Conservation (phyloP, 805 yeast genomes). For the Saccharomyces kudriavzevii region DNA sequence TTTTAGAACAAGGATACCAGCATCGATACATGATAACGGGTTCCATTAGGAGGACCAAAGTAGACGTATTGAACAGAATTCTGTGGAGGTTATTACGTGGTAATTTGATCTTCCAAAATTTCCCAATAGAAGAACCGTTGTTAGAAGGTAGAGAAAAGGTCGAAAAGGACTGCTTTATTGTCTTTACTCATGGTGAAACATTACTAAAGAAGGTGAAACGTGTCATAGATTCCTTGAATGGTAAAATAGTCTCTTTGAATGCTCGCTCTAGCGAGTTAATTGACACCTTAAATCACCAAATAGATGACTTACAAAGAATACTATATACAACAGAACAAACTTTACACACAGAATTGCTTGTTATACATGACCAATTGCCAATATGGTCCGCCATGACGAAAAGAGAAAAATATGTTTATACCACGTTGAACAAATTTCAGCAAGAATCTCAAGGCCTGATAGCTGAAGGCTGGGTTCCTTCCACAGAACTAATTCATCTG, state of each 20-base stretch:
- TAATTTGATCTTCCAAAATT: slow-evolving; percentile 69
- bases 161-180: slow-evolving; percentile 68
- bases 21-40: slow-evolving; percentile 47
- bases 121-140: slow-evolving; percentile 62
- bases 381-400: slow-evolving; percentile 63
- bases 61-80: slow-evolving; percentile 67
- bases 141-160: slow-evolving; percentile 44
- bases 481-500: slow-evolving; percentile 60
- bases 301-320: slow-evolving; percentile 53
- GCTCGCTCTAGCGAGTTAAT: slow-evolving; percentile 37
- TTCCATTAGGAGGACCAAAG: slow-evolving; percentile 64
- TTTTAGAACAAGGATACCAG: slow-evolving; percentile 34
- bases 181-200: slow-evolving; percentile 84
- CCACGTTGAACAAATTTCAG: slow-evolving; percentile 67
- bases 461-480: slow-evolving; percentile 97
- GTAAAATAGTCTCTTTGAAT: slow-evolving; percentile 42
- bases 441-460: slow-evolving; percentile 79
- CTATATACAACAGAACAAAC: slow-evolving; percentile 59
- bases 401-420: slow-evolving; percentile 77
- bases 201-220: slow-evolving; percentile 65
- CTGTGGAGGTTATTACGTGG: slow-evolving; percentile 92
- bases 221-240: slow-evolving; percentile 86
- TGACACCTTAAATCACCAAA: slow-evolving; percentile 37
- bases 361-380: slow-evolving; percentile 65
- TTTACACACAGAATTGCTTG: slow-evolving; percentile 66